Evolutionary conservation across 2,329 filamentous ascomycete genomes (phyloP).

Genomic region (Cadophora sp.): DNA sequence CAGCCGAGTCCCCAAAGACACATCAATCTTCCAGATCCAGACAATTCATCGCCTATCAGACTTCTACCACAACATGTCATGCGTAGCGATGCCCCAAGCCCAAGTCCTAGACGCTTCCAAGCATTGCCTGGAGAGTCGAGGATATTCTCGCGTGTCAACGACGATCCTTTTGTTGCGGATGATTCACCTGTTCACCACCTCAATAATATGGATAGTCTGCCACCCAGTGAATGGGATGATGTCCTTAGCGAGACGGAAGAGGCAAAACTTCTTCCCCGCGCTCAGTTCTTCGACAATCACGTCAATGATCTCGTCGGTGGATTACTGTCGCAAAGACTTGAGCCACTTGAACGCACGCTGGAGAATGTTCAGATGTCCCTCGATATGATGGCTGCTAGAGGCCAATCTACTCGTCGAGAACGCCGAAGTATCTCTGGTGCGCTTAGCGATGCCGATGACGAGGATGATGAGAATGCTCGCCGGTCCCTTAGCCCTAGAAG

Average conservation of each 20-base stretch:
- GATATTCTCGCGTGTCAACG: conserved; percentile 56
- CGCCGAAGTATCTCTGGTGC: conserved; percentile 75
- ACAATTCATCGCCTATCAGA: conserved; percentile 59
- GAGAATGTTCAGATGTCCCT: conserved; percentile 76
- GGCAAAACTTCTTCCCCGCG: conserved; percentile 79
- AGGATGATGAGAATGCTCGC: conserved; percentile 78
- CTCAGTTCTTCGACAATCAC: conserved; percentile 88
- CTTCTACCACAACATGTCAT: conserved; percentile 58
- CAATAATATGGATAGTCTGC: conserved; percentile 66
- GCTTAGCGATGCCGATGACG: conserved; percentile 88
- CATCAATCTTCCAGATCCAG: conserved; percentile 47
- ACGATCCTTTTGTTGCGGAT: conserved; percentile 43
- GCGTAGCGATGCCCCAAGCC: conserved; percentile 76
- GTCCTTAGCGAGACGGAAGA: conserved; percentile 84
- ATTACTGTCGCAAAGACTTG: conserved; percentile 76
- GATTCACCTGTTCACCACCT: conserved; percentile 65
- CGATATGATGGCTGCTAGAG: conserved; percentile 60
- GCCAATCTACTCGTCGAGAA: conserved; percentile 62
- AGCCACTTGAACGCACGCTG: conserved; percentile 82
- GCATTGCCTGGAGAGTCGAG: conserved; percentile 54
- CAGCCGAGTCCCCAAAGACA: conserved; percentile 51
- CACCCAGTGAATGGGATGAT: conserved; percentile 91
- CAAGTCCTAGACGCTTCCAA: conserved; percentile 66
- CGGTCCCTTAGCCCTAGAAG: conserved; percentile 79
- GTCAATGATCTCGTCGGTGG: conserved; percentile 86